Evolutionary conservation across 1,139 yeast genomes (phyloP), one percentile per base, ranked within the genome.

Genomic region (Trichomonascaceae sp.): DNA sequence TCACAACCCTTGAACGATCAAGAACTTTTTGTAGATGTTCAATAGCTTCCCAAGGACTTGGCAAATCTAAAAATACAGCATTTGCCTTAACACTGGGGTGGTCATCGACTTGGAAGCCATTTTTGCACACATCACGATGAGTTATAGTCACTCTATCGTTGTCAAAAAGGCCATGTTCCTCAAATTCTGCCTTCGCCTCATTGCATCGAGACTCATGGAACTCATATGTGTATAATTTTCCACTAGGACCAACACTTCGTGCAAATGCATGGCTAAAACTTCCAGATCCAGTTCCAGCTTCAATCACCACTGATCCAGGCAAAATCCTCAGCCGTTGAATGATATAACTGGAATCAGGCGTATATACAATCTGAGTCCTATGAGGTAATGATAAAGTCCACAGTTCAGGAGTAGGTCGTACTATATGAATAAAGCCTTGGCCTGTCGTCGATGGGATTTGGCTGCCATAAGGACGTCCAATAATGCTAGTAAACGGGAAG

Each of bases 261-360:
- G 96, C 87, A 70, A 93, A 82, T 0, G 96, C 85, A 71, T 95
- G 99, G 4, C 97, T 87, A 66, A 95, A 88, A 1, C 96, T 89
- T 0, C 95, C 99, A 5, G 96, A 87, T 0, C 99, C 99, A 0
- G 99, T 95, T 43, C 99, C 99, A 0, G 98, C 96, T 70, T 95
- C 99, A 52, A 95, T 85, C 13, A 93, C 95, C 60, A 82, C 74
- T 1, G 90, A 79, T 0, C 95, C 95, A 19, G 87, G 82, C 12
- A 81, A 74, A 52, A 95, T 84, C 49, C 82, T 79, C 60, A 93
- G 73, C 63, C 96, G 74, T 68, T 91, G 96, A 60, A 87, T 80
- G 55, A 95, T 90, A 65, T 89, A 93, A 30, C 96, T 83, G 1
- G 96, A 87, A 67, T 95, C 99, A 8, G 96, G 96, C 0, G 97